These are phyloP conservation scores for Fusarium chlamydosporum DNA, from an alignment of 2,329 filamentous ascomycete species.

Conservation along the genomic window DNA sequence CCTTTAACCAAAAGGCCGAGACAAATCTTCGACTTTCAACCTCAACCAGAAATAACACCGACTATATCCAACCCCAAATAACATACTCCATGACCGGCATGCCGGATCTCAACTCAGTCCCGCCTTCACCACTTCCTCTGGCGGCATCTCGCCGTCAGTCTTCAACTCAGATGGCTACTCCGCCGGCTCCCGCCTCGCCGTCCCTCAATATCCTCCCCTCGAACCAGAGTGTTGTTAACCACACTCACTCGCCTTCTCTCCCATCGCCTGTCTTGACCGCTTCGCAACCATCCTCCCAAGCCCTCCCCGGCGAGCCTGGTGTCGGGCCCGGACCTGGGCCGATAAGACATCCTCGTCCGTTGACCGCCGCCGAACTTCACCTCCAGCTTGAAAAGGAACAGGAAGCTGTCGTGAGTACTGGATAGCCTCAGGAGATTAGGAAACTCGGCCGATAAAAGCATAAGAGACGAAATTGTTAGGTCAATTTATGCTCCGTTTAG, in stretches of 20 bases:
- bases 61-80: neutral
- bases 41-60: neutral
- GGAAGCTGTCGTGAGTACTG: constrained; percentile 81
- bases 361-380: constrained; percentile 91
- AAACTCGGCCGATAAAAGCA: too few relatives aligned
- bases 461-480: too few relatives aligned
- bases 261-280: constrained; percentile 51
- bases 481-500: too few relatives aligned
- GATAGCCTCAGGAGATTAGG: too few relatives aligned
- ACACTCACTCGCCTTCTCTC: constrained; percentile 54
- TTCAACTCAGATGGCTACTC: constrained; percentile 60
- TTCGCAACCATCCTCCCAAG: constrained; percentile 49
- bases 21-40: neutral
- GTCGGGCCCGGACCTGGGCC: constrained; percentile 76
- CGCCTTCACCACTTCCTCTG: constrained; percentile 63
- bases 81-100: constrained; percentile 53
- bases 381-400: constrained; percentile 94
- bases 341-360: constrained; percentile 85
- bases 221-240: constrained; percentile 66
- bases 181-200: constrained; percentile 57
- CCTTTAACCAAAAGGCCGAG: neutral
- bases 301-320: constrained; percentile 54
- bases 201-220: constrained; percentile 71
- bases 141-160: constrained; percentile 62
- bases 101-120: constrained; percentile 71